These are phyloP conservation scores for Botrytis elliptica DNA, from an alignment of 2,329 filamentous ascomycete genomes.

Conservation along the genomic window DNA sequence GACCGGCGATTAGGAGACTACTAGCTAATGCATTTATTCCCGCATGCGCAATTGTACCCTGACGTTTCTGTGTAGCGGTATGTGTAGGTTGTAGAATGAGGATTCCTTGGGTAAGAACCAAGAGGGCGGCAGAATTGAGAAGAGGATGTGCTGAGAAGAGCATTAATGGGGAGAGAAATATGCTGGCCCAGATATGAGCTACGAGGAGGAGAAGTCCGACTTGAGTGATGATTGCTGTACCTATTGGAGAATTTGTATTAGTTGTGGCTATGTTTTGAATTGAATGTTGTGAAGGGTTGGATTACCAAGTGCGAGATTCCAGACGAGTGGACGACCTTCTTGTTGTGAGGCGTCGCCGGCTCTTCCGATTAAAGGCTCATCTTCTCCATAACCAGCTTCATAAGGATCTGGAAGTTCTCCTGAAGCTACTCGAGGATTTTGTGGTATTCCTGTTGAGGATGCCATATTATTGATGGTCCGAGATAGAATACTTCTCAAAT, in stretches of 20 bases:
- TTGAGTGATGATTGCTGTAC: constrained; percentile 79
- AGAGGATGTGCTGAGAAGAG: constrained; percentile 90
- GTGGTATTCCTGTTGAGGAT: constrained; percentile 64
- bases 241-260: constrained; percentile 46
- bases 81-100: constrained; percentile 86
- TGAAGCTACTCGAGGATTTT: constrained; percentile 44
- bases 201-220: constrained; percentile 73
- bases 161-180: constrained; percentile 67
- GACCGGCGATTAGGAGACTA: constrained; percentile 56
- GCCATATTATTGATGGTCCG: constrained; percentile 52
- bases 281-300: background rate
- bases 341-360: constrained; percentile 72
- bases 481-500: background rate
- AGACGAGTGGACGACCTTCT: constrained; percentile 60
- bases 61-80: constrained; percentile 68
- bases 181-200: constrained; percentile 72
- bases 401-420: constrained; percentile 29
- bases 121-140: constrained; percentile 62
- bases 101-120: constrained; percentile 75
- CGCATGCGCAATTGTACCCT: constrained; percentile 63
- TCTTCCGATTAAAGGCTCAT: constrained; percentile 68
- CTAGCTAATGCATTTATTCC: constrained; percentile 63
- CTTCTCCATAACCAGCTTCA: constrained; percentile 47
- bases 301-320: constrained; percentile 73
- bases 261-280: background rate